Percentiles rank a stretch among this genome's conserved stretches.
These are phyloP conservation scores for Lagerstroemia speciosa DNA, from an alignment of 345 rosid species.

Conservation along the genomic window DNA sequence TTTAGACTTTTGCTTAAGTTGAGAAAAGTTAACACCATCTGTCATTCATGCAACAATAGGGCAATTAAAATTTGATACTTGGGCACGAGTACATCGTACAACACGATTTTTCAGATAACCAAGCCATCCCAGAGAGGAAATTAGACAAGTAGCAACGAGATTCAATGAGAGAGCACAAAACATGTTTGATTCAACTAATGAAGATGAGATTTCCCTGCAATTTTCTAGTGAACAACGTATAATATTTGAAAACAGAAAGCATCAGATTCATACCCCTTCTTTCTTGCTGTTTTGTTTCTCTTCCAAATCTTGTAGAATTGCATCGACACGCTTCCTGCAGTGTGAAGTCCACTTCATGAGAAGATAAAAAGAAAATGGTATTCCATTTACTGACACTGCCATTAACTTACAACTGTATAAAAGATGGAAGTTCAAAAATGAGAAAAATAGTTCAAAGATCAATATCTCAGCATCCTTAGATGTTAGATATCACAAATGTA, in stretches of 20 bases:
- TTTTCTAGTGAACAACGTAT: neutral
- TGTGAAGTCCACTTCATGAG: conserved; percentile 8
- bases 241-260: neutral
- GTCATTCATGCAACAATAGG: neutral
- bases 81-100: neutral
- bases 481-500: neutral
- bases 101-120: neutral
- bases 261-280: conserved; percentile 53
- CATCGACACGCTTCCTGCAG: conserved; percentile 85
- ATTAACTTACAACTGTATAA: neutral
- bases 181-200: neutral
- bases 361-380: neutral
- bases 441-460: neutral
- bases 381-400: neutral
- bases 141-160: neutral
- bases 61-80: neutral
- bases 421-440: neutral
- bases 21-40: neutral
- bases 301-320: conserved; percentile 79
- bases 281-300: conserved; percentile 85
- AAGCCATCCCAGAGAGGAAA: neutral
- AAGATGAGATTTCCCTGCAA: neutral
- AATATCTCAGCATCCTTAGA: neutral
- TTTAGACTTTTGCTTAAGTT: neutral
- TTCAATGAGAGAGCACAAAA: neutral